A percentile compares a stretch with the other conserved stretches of the same genome.
Evolutionary conservation across 345 rosid genomes (phyloP).

Genomic region (Bretschneidera sinensis): DNA sequence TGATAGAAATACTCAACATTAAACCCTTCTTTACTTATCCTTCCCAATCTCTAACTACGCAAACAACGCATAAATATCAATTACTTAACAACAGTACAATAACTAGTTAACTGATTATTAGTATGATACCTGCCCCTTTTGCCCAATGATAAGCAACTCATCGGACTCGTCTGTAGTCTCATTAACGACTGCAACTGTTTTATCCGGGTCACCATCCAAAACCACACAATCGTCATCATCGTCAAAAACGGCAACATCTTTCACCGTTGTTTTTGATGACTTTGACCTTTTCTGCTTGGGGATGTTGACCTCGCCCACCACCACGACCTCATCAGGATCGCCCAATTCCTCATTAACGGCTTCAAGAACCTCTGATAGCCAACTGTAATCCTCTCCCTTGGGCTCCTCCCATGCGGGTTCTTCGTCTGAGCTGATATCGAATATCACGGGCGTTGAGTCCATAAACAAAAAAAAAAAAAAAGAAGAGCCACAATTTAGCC

Average conservation of each 20-base stretch:
- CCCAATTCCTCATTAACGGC: slow-evolving; percentile 18
- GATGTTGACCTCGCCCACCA: slow-evolving; percentile 44
- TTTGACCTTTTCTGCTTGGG: slow-evolving; percentile 19
- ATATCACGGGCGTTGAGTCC: slow-evolving; percentile 23
- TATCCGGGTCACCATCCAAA: slow-evolving; percentile 60
- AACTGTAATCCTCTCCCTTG: slow-evolving; percentile 25
- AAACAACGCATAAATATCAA: too few relatives aligned
- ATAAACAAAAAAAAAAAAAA: slow-evolving; percentile 4
- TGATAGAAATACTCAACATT: too few relatives aligned
- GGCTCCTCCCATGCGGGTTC: slow-evolving; percentile 29
- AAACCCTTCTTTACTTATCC: too few relatives aligned
- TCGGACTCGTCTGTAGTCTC: slow-evolving; percentile 25
- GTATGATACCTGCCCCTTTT: slow-evolving; percentile 39
- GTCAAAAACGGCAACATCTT: neutral
- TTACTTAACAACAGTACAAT: too few relatives aligned
- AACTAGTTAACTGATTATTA: neutral
- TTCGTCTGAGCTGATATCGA: slow-evolving; percentile 62
- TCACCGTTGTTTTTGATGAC: slow-evolving; percentile 11
- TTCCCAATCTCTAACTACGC: too few relatives aligned
- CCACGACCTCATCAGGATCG: slow-evolving; percentile 43
- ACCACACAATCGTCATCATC: slow-evolving; percentile 58
- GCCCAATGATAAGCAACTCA: slow-evolving; percentile 46
- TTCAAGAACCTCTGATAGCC: slow-evolving; percentile 33
- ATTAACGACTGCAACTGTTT: slow-evolving; percentile 16
- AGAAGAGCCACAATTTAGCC: neutral